Evolutionary conservation across 2,329 filamentous ascomycete species (phyloP).

Genomic region (Escovopsis weberi): DNA sequence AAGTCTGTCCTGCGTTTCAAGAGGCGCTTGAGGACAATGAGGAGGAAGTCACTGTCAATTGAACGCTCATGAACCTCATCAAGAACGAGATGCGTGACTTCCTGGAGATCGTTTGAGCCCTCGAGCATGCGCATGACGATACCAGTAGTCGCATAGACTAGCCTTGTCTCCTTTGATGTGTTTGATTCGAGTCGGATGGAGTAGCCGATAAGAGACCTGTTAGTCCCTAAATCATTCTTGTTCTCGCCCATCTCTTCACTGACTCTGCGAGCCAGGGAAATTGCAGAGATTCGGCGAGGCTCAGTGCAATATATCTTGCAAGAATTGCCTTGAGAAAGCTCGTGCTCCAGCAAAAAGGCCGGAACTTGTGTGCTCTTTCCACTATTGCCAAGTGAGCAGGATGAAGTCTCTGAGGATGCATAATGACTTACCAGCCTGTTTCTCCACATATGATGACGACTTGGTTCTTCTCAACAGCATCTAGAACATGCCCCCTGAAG

Average conservation of each 20-base stretch:
- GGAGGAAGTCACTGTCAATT: conserved; percentile 90
- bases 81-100: conserved; percentile 88
- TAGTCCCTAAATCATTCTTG: conserved; percentile 66
- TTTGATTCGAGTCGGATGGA: conserved; percentile 89
- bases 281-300: conserved; percentile 86
- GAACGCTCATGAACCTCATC: conserved; percentile 95
- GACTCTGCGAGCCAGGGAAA: conserved; percentile 82
- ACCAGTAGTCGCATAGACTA: conserved; percentile 80
- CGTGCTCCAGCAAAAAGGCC: conserved; percentile 79
- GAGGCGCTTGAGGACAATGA: conserved; percentile 80
- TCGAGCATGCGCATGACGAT: conserved; percentile 99
- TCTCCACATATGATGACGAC: conserved; percentile 92
- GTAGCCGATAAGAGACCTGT: conserved; percentile 78
- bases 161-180: conserved; percentile 61
- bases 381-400: conserved; percentile 22
- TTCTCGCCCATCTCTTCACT: conserved; percentile 88
- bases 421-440: conserved; percentile 56
- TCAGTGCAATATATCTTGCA: conserved; percentile 96
- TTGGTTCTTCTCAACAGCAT: conserved; percentile 63
- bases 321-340: conserved; percentile 61
- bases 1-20: conserved; percentile 63
- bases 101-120: conserved; percentile 67
- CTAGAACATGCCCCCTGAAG: conserved; percentile 65
- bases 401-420: background rate
- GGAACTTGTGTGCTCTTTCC: conserved; percentile 98